Conservation (phyloP, 148 eudicot genomes). For the Amaranthus hypochondriacus region DNA sequence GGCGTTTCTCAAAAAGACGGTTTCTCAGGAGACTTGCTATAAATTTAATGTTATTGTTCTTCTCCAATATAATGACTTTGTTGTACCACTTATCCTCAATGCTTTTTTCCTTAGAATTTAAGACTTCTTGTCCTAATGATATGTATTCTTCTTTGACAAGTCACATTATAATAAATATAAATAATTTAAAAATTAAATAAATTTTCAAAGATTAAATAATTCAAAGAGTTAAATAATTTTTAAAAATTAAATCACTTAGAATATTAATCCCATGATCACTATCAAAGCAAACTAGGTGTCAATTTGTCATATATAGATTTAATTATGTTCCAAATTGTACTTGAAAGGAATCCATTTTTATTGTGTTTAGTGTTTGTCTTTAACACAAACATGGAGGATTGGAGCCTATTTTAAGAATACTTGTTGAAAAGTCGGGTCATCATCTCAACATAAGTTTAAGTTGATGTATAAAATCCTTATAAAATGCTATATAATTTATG, state of each 20-base stretch:
- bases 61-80: slow-evolving; percentile 1
- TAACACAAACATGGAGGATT: not conserved
- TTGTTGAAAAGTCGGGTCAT: not conserved
- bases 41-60: not conserved
- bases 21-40: too few species aligned
- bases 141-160: not conserved
- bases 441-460: too few species aligned
- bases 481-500: too few species aligned
- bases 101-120: not conserved
- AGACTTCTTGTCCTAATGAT: not conserved
- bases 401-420: not conserved
- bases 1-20: too few species aligned
- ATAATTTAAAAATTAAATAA: not conserved
- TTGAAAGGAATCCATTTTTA: not conserved
- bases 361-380: not conserved
- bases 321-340: not conserved
- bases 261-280: not conserved
- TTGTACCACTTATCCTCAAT: slow-evolving; percentile 1
- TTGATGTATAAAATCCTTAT: too few species aligned
- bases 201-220: too few species aligned
- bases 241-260: too few species aligned
- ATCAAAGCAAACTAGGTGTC: slow-evolving; percentile 18
- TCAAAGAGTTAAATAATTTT: too few species aligned
- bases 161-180: not conserved
- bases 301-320: slow-evolving; percentile 21